Evolutionary conservation across 2,329 filamentous ascomycete genomes (phyloP).

Genomic region (Aspergillus jensenii): DNA sequence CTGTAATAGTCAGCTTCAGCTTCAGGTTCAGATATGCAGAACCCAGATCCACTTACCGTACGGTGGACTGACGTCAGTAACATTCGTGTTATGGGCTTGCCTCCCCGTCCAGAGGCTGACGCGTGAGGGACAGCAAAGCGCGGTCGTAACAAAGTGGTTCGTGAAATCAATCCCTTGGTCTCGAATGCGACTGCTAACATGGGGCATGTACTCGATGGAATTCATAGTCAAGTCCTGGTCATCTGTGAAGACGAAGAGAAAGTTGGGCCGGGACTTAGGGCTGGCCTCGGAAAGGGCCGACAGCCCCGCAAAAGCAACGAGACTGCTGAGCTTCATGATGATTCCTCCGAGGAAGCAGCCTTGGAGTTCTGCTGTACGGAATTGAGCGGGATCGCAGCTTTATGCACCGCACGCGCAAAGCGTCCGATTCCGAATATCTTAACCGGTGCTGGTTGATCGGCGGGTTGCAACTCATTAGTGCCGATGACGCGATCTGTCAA

Average conservation of each 20-base stretch:
- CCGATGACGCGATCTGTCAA: constrained; percentile 4
- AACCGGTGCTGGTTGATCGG: neutral
- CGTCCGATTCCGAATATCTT: neutral
- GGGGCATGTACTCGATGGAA: constrained; percentile 55
- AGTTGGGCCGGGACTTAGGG: constrained; percentile 47
- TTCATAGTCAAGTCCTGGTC: constrained; percentile 57
- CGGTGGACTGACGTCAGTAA: constrained; percentile 49
- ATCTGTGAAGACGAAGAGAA: constrained; percentile 67
- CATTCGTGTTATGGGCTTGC: constrained; percentile 67
- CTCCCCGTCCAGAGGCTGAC: constrained; percentile 64
- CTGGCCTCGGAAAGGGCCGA: neutral
- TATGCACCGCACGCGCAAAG: neutral
- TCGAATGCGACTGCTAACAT: neutral
- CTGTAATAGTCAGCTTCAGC: constrained; percentile 32
- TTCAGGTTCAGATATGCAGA: neutral
- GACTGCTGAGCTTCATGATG: constrained; percentile 1
- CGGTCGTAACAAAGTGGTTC: constrained; percentile 61
- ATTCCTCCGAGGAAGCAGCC: neutral
- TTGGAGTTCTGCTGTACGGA: neutral
- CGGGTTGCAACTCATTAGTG: neutral
- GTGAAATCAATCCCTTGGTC: constrained; percentile 58
- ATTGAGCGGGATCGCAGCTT: neutral
- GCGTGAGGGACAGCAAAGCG: constrained; percentile 65
- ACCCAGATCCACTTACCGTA: constrained; percentile 17
- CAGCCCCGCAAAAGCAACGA: neutral